phyloP scores from a whole-genome alignment of 371 early-diverging fungal genomes.

The Lichtheimia hyalospora region DNA sequence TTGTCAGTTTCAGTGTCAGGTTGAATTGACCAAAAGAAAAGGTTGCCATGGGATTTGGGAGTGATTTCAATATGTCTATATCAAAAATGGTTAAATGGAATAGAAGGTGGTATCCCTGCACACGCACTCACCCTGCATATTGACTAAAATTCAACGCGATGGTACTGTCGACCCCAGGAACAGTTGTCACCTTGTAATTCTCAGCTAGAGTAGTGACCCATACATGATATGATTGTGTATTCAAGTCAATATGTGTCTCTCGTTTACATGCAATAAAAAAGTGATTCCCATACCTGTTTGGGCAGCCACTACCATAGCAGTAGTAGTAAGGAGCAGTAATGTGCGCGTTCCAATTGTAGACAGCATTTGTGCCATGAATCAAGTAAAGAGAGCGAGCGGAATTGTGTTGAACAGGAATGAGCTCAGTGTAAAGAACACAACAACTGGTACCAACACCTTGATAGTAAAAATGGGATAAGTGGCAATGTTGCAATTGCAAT shows the following conservation, averaged over 20 bases:
- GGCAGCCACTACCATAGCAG: neutral
- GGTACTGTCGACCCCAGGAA: conserved; percentile 51
- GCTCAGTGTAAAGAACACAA: too few relatives aligned
- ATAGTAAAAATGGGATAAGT: too few relatives aligned
- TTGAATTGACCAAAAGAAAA: conserved; percentile 62
- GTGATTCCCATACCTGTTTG: neutral
- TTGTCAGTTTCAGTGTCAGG: conserved; percentile 30
- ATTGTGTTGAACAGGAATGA: too few relatives aligned
- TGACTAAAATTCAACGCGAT: conserved; percentile 39
- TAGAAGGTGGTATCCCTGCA: neutral
- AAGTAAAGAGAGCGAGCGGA: too few relatives aligned
- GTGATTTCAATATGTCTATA: conserved; percentile 49
- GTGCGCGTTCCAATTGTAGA: neutral
- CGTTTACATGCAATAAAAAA: neutral
- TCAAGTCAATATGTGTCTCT: neutral
- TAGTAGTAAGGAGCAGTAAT: neutral
- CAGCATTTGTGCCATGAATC: too few relatives aligned
- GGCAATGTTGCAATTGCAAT: too few relatives aligned
- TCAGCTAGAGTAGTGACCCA: conserved; percentile 36
- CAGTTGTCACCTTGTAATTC: conserved; percentile 51
- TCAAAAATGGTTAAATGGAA: neutral
- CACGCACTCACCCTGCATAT: conserved; percentile 60
- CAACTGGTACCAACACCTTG: too few relatives aligned
- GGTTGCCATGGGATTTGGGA: conserved; percentile 36
- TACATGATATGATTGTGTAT: neutral